Conservation (phyloP, 768 basidiomycete genomes). For the Mycena vitilis region DNA sequence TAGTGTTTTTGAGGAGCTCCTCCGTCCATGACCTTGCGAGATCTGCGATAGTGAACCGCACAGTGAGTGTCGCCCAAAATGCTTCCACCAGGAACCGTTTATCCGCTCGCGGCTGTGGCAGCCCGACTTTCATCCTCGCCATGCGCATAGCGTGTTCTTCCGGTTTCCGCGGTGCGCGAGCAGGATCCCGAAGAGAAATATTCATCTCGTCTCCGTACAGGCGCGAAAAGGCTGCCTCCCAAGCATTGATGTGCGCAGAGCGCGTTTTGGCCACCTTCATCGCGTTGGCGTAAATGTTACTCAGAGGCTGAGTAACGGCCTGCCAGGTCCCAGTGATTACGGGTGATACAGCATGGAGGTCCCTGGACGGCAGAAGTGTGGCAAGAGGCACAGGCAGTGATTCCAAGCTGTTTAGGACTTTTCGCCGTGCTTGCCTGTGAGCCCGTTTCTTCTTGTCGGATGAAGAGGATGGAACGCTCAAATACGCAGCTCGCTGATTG, state of each 20-base stretch:
- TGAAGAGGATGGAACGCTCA: conserved; percentile 30
- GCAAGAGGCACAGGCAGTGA: conserved; percentile 41
- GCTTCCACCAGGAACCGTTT: conserved; percentile 71
- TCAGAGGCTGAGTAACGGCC: conserved; percentile 48
- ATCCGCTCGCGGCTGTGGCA: conserved; percentile 68
- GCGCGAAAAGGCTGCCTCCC: conserved; percentile 68
- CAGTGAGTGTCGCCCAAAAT: conserved; percentile 63
- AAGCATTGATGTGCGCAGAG: conserved; percentile 68
- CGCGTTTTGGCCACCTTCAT: conserved; percentile 57
- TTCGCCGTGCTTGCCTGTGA: conserved; percentile 23
- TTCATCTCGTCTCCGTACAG: conserved; percentile 63
- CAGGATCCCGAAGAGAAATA: conserved; percentile 44
- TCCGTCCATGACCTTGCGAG: conserved; percentile 57
- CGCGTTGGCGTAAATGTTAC: conserved; percentile 53
- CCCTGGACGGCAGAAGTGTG: conserved; percentile 42
- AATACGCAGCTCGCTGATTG: conserved; percentile 31
- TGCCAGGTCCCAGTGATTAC: conserved; percentile 53
- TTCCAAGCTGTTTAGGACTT: conserved; percentile 20
- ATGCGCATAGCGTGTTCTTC: conserved; percentile 62
- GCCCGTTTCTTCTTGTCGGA: conserved; percentile 23
- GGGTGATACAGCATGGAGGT: conserved; percentile 45
- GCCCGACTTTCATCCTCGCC: conserved; percentile 65
- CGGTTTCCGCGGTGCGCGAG: conserved; percentile 52
- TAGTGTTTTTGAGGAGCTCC: conserved; percentile 39
- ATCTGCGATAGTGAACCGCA: conserved; percentile 63